These are phyloP conservation scores for Pseudocercospora ulei DNA, from an alignment of 2,329 filamentous ascomycete genomes.

Conservation along the genomic window DNA sequence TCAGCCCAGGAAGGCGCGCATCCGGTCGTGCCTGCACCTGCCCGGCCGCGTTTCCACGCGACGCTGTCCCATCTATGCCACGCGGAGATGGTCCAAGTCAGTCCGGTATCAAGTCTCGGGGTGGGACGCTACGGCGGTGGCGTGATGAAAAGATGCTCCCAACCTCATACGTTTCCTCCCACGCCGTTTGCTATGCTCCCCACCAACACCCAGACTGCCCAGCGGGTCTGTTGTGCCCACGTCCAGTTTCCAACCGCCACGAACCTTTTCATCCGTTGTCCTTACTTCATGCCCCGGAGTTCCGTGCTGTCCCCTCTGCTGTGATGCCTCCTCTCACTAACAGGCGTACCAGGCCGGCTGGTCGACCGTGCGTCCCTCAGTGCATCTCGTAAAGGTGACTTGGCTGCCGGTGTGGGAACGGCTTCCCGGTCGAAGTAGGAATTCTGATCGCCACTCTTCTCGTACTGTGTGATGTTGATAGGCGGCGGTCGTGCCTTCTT, in stretches of 20 bases:
- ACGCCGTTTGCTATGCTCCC: too few relatives aligned
- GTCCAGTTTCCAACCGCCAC: constrained; percentile 13
- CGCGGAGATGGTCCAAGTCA: too few relatives aligned
- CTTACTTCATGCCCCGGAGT: constrained; percentile 32
- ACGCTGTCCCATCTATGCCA: constrained; percentile 2
- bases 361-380: constrained; percentile 45
- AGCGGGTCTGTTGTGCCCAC: constrained; percentile 14
- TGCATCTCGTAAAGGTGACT: constrained; percentile 37
- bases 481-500: constrained; percentile 49
- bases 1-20: constrained; percentile 11
- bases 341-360: constrained; percentile 37
- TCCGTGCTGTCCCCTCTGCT: constrained; percentile 29
- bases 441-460: constrained; percentile 49
- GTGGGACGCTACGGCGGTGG: too few relatives aligned
- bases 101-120: too few relatives aligned
- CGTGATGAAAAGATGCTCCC: too few relatives aligned
- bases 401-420: constrained; percentile 39
- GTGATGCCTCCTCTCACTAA: constrained; percentile 34
- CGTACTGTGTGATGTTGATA: constrained; percentile 61
- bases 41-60: neutral
- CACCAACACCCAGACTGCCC: too few relatives aligned
- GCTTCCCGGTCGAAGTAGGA: constrained; percentile 39
- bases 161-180: too few relatives aligned
- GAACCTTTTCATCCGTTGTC: constrained; percentile 27
- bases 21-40: constrained; percentile 7